Base-by-base conservation (phyloP, 139 green algal genomes). In the Zygnema circumcarinatum region DNA sequence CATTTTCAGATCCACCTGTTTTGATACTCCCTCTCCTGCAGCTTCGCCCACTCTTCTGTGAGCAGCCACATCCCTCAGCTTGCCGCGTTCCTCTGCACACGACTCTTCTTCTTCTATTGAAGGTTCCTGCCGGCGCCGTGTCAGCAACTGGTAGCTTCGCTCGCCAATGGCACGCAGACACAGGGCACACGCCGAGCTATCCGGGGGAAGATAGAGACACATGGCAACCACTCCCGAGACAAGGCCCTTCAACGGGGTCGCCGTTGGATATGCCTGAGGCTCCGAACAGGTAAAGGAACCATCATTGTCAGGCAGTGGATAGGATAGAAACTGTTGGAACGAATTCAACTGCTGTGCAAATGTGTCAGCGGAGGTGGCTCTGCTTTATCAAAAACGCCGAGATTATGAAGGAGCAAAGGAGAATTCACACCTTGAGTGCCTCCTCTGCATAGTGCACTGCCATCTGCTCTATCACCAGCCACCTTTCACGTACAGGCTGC, bases 381-480 rank as follows among this genome's bases (percentile, higher is more conserved):
- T n/a, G n/a, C n/a, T n/a, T n/a, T n/a, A n/a, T n/a, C n/a, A n/a
- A n/a, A n/a, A n/a, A n/a, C n/a, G n/a, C n/a, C n/a, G n/a, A n/a
- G n/a, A n/a, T n/a, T n/a, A n/a, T n/a, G n/a, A n/a, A n/a, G n/a
- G n/a, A n/a, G n/a, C n/a, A n/a, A n/a, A n/a, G n/a, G n/a, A n/a
- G n/a, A n/a, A n/a, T 52, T 11, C 16, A 39, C 16, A 78, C 69
- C 75, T 54, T 33, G 39, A 83, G 75, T 2, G 75, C 32, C 75
- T 54, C 39, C 32, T 83, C 33, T 2, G 35, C 75, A 52, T 83
- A 83, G 75, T 69, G 53, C n/a, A 83, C 33, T 31, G 75, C 22
- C 25, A 54, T 3, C 75, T 54, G 75, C 38, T 83, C 75, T 29
- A 35, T 3, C 3, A 83, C 2, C 35, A 52, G 35, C 69, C 69